These are phyloP conservation scores for Lentinus brumalis DNA, from an alignment of 768 basidiomycete species.

Conservation along the genomic window DNA sequence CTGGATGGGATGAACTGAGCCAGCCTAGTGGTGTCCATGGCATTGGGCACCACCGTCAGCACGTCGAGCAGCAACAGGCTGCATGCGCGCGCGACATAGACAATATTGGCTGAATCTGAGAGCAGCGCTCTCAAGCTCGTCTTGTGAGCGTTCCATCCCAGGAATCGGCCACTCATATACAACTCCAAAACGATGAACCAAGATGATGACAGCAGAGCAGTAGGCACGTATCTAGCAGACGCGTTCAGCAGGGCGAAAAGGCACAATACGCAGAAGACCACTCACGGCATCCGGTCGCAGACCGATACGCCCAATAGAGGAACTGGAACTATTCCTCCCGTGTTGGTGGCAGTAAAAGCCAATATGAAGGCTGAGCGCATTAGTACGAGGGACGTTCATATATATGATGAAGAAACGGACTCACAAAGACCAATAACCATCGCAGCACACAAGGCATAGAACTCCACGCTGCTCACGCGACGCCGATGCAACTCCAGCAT, in stretches of 20 bases:
- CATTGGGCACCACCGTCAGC: slow-evolving; percentile 41
- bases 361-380: slow-evolving; percentile 39
- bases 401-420: slow-evolving; percentile 6
- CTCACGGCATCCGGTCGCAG: slow-evolving; percentile 37
- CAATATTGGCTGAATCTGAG: slow-evolving; percentile 30
- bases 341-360: slow-evolving; percentile 41
- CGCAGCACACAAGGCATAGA: slow-evolving; percentile 32
- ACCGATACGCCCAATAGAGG: slow-evolving; percentile 22
- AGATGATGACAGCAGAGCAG: slow-evolving; percentile 38
- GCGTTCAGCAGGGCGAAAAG: neutral
- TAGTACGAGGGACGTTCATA: neutral
- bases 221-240: slow-evolving; percentile 39
- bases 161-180: slow-evolving; percentile 39
- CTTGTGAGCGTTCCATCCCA: slow-evolving; percentile 28
- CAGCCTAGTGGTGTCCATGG: slow-evolving; percentile 36
- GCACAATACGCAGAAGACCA: neutral
- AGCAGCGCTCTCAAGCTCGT: slow-evolving; percentile 20
- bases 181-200: slow-evolving; percentile 41
- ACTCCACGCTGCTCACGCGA: slow-evolving; percentile 34
- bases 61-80: slow-evolving; percentile 47
- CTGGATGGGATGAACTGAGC: slow-evolving; percentile 46
- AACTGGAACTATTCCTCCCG: slow-evolving; percentile 30
- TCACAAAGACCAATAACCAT: slow-evolving; percentile 39
- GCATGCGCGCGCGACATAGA: slow-evolving; percentile 35
- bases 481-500: slow-evolving; percentile 37